Conservation (phyloP, 1,284 basidiomycete genomes). For the Ustilago hordei region DNA sequence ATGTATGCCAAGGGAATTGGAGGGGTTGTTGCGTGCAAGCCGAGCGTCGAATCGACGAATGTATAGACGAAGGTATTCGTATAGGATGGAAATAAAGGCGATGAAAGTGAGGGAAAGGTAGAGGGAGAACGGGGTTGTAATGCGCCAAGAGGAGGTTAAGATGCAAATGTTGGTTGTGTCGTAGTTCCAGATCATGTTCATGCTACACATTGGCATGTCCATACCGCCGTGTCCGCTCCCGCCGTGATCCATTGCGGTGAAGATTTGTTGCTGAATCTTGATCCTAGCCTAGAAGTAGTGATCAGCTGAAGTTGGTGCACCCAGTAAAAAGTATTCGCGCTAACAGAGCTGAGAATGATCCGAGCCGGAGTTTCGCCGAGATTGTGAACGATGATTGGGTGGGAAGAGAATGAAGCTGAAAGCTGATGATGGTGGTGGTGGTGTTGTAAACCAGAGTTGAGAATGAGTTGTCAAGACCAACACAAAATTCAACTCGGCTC, state of each 20-base stretch:
- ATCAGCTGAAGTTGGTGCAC: too few relatives aligned
- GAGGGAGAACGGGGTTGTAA: conserved; percentile 27
- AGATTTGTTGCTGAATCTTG: neutral
- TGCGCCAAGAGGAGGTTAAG: conserved; percentile 36
- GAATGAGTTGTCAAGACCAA: neutral
- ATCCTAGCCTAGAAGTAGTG: too few relatives aligned
- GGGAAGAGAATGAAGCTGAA: neutral
- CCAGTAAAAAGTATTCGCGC: too few relatives aligned
- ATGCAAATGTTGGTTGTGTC: conserved; percentile 42
- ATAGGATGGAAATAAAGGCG: conserved; percentile 14
- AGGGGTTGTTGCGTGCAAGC: neutral
- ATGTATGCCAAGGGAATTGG: neutral
- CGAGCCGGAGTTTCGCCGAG: too few relatives aligned
- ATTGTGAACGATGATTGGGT: too few relatives aligned
- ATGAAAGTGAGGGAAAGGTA: conserved; percentile 31
- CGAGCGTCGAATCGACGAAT: conserved; percentile 26
- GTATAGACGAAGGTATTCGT: conserved; percentile 39
- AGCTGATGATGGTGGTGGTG: neutral
- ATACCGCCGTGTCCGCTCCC: conserved; percentile 24
- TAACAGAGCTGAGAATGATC: too few relatives aligned
- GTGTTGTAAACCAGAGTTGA: neutral
- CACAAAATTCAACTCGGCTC: neutral
- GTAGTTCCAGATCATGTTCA: conserved; percentile 53
- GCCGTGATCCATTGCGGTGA: conserved; percentile 11
- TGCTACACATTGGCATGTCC: conserved; percentile 21